phyloP scores from a whole-genome alignment of 2,329 filamentous ascomycete species.

The Aspergillus amoenus region DNA sequence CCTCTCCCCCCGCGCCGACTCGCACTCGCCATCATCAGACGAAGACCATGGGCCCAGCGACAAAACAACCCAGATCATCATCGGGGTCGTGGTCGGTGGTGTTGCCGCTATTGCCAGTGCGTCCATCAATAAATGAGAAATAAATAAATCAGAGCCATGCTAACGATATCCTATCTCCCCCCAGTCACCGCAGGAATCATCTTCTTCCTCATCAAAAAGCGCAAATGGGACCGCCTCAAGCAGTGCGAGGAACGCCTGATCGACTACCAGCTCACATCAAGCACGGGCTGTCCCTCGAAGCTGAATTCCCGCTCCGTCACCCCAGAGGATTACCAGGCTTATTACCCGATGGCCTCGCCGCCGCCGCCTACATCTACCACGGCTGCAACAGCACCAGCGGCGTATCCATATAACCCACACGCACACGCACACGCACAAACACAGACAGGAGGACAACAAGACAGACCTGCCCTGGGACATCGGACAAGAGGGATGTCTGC shows the following conservation, averaged over 20 bases:
- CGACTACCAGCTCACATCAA: slow-evolving; percentile 4
- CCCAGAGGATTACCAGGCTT: slow-evolving; percentile 3
- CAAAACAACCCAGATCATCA: slow-evolving; percentile 22
- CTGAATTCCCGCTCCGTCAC: slow-evolving; percentile 6
- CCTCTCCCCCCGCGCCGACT: neutral
- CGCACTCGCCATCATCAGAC: neutral
- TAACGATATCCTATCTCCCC: neutral
- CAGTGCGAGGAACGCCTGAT: slow-evolving; percentile 20
- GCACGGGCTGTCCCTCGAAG: neutral
- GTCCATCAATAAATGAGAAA: neutral
- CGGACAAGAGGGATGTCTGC: slow-evolving; percentile 8
- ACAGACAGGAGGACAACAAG: neutral
- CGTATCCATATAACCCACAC: neutral
- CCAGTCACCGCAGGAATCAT: slow-evolving; percentile 27
- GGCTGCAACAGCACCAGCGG: neutral
- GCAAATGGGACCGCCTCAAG: slow-evolving; percentile 22
- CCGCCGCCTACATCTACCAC: neutral
- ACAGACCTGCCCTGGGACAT: neutral
- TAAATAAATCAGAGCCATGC: neutral
- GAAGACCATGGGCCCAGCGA: neutral
- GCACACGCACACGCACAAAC: neutral
- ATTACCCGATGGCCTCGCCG: slow-evolving; percentile 7
- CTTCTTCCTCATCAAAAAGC: slow-evolving; percentile 26
- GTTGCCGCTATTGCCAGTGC: slow-evolving; percentile 26
- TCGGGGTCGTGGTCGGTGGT: slow-evolving; percentile 31